Evolutionary conservation across 805 yeast genomes (phyloP).

Genomic region (Kuraishia floccosa): DNA sequence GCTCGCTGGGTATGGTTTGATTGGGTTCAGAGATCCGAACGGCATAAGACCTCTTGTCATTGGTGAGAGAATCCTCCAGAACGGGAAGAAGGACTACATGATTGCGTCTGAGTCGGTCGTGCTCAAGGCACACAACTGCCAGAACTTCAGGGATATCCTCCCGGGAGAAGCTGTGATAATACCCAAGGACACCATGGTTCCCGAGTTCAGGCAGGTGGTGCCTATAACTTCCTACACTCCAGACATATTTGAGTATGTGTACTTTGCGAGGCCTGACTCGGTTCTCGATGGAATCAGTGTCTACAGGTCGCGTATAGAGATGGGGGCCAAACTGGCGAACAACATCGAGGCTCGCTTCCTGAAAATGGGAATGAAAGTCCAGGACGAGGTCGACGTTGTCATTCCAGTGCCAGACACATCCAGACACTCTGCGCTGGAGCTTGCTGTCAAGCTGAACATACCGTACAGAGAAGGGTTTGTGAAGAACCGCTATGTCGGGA

Average conservation of each 20-base stretch:
- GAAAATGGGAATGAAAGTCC: slow-evolving; percentile 27
- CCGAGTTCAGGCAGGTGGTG: slow-evolving; percentile 81
- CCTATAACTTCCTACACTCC: slow-evolving; percentile 76
- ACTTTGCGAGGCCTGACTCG: slow-evolving; percentile 96
- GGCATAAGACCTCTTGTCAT: slow-evolving; percentile 87
- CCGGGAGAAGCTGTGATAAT: slow-evolving; percentile 98
- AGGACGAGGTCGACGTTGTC: slow-evolving; percentile 74
- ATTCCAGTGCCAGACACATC: slow-evolving; percentile 98
- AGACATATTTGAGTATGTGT: slow-evolving; percentile 93
- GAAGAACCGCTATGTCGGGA: slow-evolving; percentile 92
- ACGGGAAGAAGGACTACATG: slow-evolving; percentile 81
- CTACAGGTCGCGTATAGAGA: slow-evolving; percentile 80
- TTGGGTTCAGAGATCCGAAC: slow-evolving; percentile 95
- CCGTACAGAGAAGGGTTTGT: slow-evolving; percentile 97
- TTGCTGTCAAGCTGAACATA: slow-evolving; percentile 68
- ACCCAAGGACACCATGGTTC: slow-evolving; percentile 61
- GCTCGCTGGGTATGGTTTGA: slow-evolving; percentile 91
- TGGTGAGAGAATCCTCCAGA: slow-evolving; percentile 66
- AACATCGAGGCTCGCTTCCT: slow-evolving; percentile 38
- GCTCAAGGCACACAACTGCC: slow-evolving; percentile 81
- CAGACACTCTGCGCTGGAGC: slow-evolving; percentile 88
- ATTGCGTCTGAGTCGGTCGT: slow-evolving; percentile 94
- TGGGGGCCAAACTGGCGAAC: slow-evolving; percentile 86
- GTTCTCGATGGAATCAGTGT: slow-evolving; percentile 96
- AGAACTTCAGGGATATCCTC: slow-evolving; percentile 64